Evolutionary conservation across 2,329 filamentous ascomycete species (phyloP).

Genomic region (Corinectria fuckeliana): DNA sequence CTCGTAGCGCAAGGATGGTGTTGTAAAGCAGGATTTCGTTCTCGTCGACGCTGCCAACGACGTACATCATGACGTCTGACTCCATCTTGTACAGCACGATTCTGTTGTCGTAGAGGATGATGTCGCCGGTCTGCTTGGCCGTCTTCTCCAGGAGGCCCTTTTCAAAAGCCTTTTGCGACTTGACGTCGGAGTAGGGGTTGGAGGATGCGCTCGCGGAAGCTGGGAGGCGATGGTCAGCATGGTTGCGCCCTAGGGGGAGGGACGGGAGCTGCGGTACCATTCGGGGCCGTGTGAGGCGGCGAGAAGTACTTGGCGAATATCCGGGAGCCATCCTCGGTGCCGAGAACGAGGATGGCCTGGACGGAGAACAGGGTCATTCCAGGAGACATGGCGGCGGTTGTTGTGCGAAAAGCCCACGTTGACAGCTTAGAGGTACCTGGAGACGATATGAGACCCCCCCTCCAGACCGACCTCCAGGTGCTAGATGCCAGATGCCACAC

Average conservation of each 20-base stretch:
- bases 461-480: conserved; percentile 43
- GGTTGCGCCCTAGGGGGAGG: conserved; percentile 32
- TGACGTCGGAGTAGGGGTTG: conserved; percentile 85
- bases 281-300: conserved; percentile 60
- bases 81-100: conserved; percentile 98
- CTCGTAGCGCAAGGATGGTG: conserved; percentile 87
- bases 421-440: conserved; percentile 22
- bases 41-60: conserved; percentile 89
- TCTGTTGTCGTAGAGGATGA: conserved; percentile 96
- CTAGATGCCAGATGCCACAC: conserved; percentile 39
- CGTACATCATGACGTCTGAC: conserved; percentile 94
- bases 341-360: conserved; percentile 79
- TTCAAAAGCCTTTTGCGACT: conserved; percentile 95
- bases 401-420: conserved; percentile 20
- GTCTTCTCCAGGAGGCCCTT: conserved; percentile 96
- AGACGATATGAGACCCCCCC: conserved; percentile 39
- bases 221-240: conserved; percentile 39
- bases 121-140: conserved; percentile 91
- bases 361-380: conserved; percentile 79
- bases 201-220: conserved; percentile 56
- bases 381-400: conserved; percentile 65
- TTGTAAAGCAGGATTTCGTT: conserved; percentile 98
- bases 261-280: conserved; percentile 39
- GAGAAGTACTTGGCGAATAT: conserved; percentile 95
- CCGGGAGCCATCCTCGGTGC: conserved; percentile 85